Base-by-base conservation (phyloP, 2,329 filamentous ascomycete species). In the Samsoniella hepiali region DNA sequence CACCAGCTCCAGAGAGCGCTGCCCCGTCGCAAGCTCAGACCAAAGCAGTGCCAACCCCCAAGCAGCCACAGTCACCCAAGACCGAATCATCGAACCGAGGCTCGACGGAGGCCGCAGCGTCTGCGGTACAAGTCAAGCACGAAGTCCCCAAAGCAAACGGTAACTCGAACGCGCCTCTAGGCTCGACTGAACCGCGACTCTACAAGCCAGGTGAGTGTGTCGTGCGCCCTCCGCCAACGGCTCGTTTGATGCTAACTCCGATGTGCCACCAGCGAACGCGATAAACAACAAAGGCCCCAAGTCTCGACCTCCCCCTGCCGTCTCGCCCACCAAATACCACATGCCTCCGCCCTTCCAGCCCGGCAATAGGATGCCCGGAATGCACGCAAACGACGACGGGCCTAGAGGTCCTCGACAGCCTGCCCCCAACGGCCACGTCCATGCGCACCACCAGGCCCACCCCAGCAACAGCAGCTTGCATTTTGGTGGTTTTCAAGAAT, bases 391-490 rank as follows among this genome's bases (percentile, higher is more conserved):
- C 49, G 74, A 74, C 31, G 75, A 78, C 40, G 63, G 71, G 60
- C 65, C 68, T 62, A 70, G 70, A 54, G 71, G 72, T 27, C 70
- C 72, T 63, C 73, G 73, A n/a, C 72, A 70, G 17, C 72, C 69
- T 61, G 64, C 72, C 32, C 71, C 74, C 40, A 75, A 75, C 49
- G 74, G 74, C 31, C 76, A 71, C 17, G 71, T 69, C 27, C 72
- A 70, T 38, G 71, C 81, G 68, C 82, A 86, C 67, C 60, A 62
- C 51, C 82, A 84, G 58, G 72, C 79, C 47, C 84, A 83, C 61
- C 79, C 78, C 15, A 87, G 82, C 70, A 81, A 81, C 64, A 79
- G 82, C 44, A 86, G 81, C 70, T 74, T 87, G 58, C 78, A 86
- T 65, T 87, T 88, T 68, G 83, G 83, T 40, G 77, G 77, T 7